These are phyloP conservation scores for Pseudogymnoascus sp. DNA, from an alignment of 2,329 filamentous ascomycete genomes.

Conservation along the genomic window DNA sequence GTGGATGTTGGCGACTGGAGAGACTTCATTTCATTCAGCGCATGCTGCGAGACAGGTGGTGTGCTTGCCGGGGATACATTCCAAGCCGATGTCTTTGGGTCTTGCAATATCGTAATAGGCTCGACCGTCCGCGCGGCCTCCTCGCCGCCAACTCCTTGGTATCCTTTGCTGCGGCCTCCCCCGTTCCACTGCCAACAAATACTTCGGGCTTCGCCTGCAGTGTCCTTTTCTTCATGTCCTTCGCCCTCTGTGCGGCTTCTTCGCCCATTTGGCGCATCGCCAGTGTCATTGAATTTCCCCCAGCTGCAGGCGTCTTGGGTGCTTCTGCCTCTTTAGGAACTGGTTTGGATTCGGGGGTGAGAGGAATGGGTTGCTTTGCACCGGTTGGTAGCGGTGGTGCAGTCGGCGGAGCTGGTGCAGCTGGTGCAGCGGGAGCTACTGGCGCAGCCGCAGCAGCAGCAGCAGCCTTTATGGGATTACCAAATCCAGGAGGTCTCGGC, in stretches of 20 bases:
- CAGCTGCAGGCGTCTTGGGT: conserved; percentile 18
- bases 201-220: background rate
- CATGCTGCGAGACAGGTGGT: background rate
- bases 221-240: conserved; percentile 44
- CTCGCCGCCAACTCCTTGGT: background rate
- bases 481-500: conserved; percentile 29
- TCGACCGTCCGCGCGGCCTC: background rate
- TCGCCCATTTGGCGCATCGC: conserved; percentile 52
- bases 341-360: conserved; percentile 21
- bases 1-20: conserved; percentile 27
- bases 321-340: conserved; percentile 17
- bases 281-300: conserved; percentile 30
- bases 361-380: conserved; percentile 5
- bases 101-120: background rate
- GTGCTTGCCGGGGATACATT: background rate
- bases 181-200: conserved; percentile 15
- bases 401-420: conserved; percentile 20
- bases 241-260: conserved; percentile 60
- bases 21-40: background rate
- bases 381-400: conserved; percentile 17
- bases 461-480: conserved; percentile 13
- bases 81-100: conserved; percentile 4
- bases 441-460: conserved; percentile 24
- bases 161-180: conserved; percentile 17
- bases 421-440: conserved; percentile 27